Evolutionary conservation across 345 rosid species (phyloP).

Genomic region (Schrenkiella parvula): DNA sequence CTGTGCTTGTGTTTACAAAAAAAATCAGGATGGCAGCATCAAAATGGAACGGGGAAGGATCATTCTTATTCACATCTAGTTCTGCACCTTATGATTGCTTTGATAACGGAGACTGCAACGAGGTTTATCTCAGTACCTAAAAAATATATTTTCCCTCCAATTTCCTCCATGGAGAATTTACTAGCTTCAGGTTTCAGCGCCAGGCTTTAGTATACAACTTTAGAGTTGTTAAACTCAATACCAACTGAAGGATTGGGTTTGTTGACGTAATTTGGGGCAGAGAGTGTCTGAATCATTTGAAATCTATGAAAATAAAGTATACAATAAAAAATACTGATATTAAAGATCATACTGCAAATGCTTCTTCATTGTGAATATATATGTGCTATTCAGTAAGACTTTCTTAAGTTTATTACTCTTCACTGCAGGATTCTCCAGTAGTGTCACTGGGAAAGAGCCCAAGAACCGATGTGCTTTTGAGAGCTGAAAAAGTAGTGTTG

Average conservation of each 20-base stretch:
- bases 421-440: conserved; percentile 63
- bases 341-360: neutral
- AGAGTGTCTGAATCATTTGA: neutral
- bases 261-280: neutral
- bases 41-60: conserved; percentile 89
- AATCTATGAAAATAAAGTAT: neutral
- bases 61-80: conserved; percentile 88
- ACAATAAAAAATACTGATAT: neutral
- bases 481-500: conserved; percentile 69
- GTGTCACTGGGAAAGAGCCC: conserved; percentile 91
- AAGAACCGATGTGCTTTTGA: conserved; percentile 75
- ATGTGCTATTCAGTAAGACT: neutral
- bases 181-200: neutral
- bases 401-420: conserved; percentile 7
- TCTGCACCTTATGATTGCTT: conserved; percentile 77
- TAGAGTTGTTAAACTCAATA: neutral
- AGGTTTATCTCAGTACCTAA: conserved; percentile 45
- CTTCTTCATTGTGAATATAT: neutral
- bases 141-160: neutral
- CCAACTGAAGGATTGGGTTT: neutral
- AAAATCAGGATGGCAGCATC: conserved; percentile 68
- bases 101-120: conserved; percentile 75
- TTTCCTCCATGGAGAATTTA: neutral
- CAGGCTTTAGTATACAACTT: neutral
- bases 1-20: conserved; percentile 4